Base-by-base conservation (phyloP, 225 moss, liverwort and hornwort species). In the Pseudisothecium myosuroides region DNA sequence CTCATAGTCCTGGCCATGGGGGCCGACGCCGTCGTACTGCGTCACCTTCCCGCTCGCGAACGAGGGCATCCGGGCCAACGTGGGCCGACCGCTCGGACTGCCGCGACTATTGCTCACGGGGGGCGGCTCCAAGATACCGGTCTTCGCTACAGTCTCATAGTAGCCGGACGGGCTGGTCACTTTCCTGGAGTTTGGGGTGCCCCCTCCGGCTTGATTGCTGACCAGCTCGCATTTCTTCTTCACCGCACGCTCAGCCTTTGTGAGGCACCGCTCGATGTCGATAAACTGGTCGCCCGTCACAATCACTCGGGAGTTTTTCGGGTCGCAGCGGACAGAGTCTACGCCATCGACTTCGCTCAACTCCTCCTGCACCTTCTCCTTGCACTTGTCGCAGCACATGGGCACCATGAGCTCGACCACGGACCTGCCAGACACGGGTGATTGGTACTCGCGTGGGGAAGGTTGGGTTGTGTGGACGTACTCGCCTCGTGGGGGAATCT, bases 311-410 rank as follows among this genome's bases (percentile, higher is more conserved):
- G 90, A 89, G 54, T 90, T 91, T 17, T 80, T n/a, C 12, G 88
- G 88, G 81, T 94, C 92, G 67, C 89, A 92, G 32, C 81, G 79
- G 8, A 94, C 74, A 22, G 45, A 67, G 14, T 86, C 90, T 45
- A 94, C 94, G 55, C 94, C 94, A 2, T 92, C 86, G 4, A 93
- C 83, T 52, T 94, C 93, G 20, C 23, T 14, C 7, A 94, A 69
- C 74, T 89, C 92, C 85, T 94, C 94, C 24, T 82, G 37, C 54
- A 94, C 94, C 77, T 94, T 94, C 93, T 93, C 94, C 87, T 86
- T 76, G 86, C 94, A 93, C 45, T 92, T 94, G 21, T 67, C 58
- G 86, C 93, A 94, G 67, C 94, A 93, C 94, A 94, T 94, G 11
- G 94, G 94, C 81, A 94, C 94, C 93, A 81, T 94, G 17, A 94